Evolutionary conservation across 2,329 filamentous ascomycete species (phyloP).

Genomic region (Nannizzia gypsea): DNA sequence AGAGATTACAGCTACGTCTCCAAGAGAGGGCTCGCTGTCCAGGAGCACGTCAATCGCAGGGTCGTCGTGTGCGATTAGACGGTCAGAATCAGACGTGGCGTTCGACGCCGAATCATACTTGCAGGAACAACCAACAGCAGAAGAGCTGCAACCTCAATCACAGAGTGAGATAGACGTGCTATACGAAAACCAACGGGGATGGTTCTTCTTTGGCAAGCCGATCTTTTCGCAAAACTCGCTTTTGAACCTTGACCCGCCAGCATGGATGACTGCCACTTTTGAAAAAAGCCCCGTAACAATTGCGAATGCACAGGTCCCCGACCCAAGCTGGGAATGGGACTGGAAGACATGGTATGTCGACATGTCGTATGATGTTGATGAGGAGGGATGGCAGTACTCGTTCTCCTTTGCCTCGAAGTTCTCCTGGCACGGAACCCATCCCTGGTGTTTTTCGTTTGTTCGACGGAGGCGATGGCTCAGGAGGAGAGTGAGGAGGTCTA

Average conservation of each 20-base stretch:
- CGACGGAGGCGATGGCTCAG: conserved; percentile 78
- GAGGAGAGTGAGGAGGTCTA: conserved; percentile 48
- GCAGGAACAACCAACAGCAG: conserved; percentile 3
- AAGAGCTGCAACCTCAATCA: conserved; percentile 16
- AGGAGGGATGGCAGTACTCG: conserved; percentile 93
- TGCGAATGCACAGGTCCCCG: conserved; percentile 79
- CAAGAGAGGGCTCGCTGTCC: conserved; percentile 6
- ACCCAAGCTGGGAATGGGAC: conserved; percentile 89
- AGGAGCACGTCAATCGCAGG: neutral
- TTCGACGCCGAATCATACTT: neutral
- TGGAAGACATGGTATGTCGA: conserved; percentile 62
- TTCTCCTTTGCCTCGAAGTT: conserved; percentile 67
- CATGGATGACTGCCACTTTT: conserved; percentile 65
- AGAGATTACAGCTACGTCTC: neutral
- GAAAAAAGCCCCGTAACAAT: conserved; percentile 56
- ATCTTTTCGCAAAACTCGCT: conserved; percentile 82
- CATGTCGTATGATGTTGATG: conserved; percentile 72
- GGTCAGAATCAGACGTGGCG: neutral
- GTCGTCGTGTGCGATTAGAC: neutral
- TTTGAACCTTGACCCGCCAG: conserved; percentile 68
- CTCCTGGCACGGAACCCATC: conserved; percentile 76
- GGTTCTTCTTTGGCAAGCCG: conserved; percentile 76
- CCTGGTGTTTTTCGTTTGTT: conserved; percentile 95
- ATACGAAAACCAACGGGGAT: conserved; percentile 90
- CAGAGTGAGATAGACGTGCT: conserved; percentile 63